Evolutionary conservation across 306 rosid species (phyloP), one percentile per base, ranked within the genome.

Genomic region (Lathyrus tuberosus): DNA sequence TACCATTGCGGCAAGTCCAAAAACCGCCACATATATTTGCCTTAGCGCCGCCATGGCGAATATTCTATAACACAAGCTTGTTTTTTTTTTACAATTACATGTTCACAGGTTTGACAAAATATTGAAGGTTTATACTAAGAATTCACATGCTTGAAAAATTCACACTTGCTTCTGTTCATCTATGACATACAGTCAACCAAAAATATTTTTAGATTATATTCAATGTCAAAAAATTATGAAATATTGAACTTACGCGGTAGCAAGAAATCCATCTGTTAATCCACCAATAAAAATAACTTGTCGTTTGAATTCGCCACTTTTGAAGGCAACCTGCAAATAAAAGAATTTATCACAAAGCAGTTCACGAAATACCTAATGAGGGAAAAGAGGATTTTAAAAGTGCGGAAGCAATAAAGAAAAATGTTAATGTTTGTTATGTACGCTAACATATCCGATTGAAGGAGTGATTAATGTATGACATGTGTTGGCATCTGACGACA

Each of bases 241-340:
- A 37, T 5, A 31, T 28, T 30, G 22, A 53, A 83, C 96, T 33
- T 91, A 95, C 99, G 87, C 73, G 16, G 92, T 86, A 40, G 99
- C 96, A 58, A 95, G 86, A 86, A 95, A 89, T 59, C 96, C 99
- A 84, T 95, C 96, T 0, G 96, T 84, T 49, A 95, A 73, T 81
- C 99, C 99, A 74, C 99, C 99, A 67, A 95, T 89, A 71, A 95
- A 91, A 65, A 95, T 87, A 64, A 95, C 89, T 77, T 95, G 99
- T 64, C 89, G 95, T 61, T 80, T 86, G 78, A 77, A 89, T 79
- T 95, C 95, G 13, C 99, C 97, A 13, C 95, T 86, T 80, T 91
- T 91, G 79, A 95, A 91, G 2, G 99, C 99, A 84, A 91, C 99
- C 99, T 95, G 86, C 62, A 81, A 43, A 57, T 4, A 47, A 62